A percentile compares a stretch with the other conserved stretches of the same genome.
Evolutionary conservation across 139 green algal species (phyloP).

Genomic region (Coelastrella sp.): DNA sequence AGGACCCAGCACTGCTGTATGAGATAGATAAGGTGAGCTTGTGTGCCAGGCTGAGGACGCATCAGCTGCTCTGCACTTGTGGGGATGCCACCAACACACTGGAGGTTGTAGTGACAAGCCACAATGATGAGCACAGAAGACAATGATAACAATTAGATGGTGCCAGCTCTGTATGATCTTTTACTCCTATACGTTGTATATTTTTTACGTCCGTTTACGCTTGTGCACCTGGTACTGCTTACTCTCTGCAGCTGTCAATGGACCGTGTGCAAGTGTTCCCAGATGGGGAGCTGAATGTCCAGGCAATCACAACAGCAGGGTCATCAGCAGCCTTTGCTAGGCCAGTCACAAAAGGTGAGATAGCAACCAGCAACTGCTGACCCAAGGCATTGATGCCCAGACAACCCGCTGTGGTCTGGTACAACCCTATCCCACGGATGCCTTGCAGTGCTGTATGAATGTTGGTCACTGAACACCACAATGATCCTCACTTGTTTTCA

Average conservation of each 20-base stretch:
- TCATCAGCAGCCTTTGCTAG: slow-evolving; percentile 24
- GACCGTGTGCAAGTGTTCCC: slow-evolving; percentile 85
- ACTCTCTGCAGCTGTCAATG: slow-evolving; percentile 80
- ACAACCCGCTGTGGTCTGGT: background rate
- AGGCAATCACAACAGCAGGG: slow-evolving; percentile 62
- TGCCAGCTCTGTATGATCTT: too few relatives aligned
- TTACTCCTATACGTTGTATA: too few relatives aligned
- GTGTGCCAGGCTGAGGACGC: background rate
- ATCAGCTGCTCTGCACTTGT: too few relatives aligned
- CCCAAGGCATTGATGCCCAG: background rate
- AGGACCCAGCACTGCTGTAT: slow-evolving; percentile 39
- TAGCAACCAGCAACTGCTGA: background rate
- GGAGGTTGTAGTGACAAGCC: too few relatives aligned
- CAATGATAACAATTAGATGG: too few relatives aligned
- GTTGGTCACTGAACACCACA: background rate
- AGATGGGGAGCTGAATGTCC: slow-evolving; percentile 86
- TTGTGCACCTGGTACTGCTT: slow-evolving; percentile 1
- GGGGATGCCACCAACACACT: too few relatives aligned
- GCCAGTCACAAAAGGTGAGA: background rate
- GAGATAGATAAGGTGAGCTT: slow-evolving; percentile 68
- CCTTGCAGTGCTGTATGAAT: background rate
- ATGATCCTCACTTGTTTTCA: background rate
- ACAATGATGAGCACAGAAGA: too few relatives aligned
- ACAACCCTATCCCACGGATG: background rate
- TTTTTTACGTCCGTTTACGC: too few relatives aligned